Conservation (phyloP, 1,284 basidiomycete genomes). For the Marasmius tenuissimus region DNA sequence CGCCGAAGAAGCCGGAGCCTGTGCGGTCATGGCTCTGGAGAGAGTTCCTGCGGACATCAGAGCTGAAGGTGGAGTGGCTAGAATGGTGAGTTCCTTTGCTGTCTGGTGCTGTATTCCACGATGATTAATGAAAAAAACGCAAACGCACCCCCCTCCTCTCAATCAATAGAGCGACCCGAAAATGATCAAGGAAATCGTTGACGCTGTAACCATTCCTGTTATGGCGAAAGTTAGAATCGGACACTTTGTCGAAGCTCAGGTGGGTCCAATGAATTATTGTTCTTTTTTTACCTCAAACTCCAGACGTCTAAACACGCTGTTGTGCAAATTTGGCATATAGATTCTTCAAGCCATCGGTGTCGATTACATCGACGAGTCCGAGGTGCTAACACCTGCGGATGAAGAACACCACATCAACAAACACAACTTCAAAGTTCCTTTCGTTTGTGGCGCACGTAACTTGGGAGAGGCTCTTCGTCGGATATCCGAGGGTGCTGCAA, state of each 20-base stretch:
- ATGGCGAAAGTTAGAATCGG: constrained; percentile 97
- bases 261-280: constrained; percentile 25
- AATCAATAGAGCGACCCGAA: constrained; percentile 80
- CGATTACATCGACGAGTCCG: constrained; percentile 98
- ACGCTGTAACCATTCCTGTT: constrained; percentile 87
- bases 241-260: constrained; percentile 95
- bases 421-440: constrained; percentile 88
- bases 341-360: constrained; percentile 94
- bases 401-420: constrained; percentile 90
- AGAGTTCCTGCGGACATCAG: constrained; percentile 97
- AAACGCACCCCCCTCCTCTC: neutral
- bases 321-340: constrained; percentile 33
- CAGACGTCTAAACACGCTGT: neutral
- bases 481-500: constrained; percentile 96
- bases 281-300: constrained; percentile 4
- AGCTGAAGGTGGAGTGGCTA: constrained; percentile 85
- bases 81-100: constrained; percentile 67
- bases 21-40: constrained; percentile 97
- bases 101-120: neutral
- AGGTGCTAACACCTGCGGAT: constrained; percentile 96
- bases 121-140: neutral
- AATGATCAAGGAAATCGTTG: constrained; percentile 97
- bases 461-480: constrained; percentile 93
- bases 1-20: constrained; percentile 96
- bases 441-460: constrained; percentile 79